A percentile compares a stretch with the other conserved stretches of the same genome.
Conservation (phyloP, 2,329 filamentous ascomycete species). For the Fusarium goolgardi region DNA sequence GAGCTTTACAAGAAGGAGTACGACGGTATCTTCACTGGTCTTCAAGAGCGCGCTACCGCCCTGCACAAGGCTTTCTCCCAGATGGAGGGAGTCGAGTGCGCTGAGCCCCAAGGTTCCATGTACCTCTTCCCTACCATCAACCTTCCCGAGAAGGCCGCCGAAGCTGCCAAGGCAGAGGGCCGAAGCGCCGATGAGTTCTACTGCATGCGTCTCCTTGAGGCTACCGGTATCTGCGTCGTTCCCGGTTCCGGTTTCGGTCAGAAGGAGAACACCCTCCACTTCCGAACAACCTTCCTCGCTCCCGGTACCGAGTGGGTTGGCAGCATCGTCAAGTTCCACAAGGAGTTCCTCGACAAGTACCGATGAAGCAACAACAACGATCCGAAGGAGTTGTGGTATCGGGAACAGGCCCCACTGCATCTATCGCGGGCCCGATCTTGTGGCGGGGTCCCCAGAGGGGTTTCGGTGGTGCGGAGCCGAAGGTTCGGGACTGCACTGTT, state of each 20-base stretch:
- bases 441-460: conserved; percentile 17
- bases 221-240: conserved; percentile 94
- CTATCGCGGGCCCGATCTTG: conserved; percentile 8
- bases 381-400: neutral
- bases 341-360: conserved; percentile 89
- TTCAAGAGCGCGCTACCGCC: conserved; percentile 83
- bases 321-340: conserved; percentile 88
- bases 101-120: conserved; percentile 93
- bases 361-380: conserved; percentile 51
- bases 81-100: conserved; percentile 97
- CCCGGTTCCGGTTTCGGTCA: conserved; percentile 95
- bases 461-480: conserved; percentile 21
- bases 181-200: conserved; percentile 92
- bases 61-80: conserved; percentile 89
- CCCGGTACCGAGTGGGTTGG: conserved; percentile 96
- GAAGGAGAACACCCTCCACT: conserved; percentile 89
- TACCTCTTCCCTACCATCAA: conserved; percentile 97
- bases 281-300: conserved; percentile 95
- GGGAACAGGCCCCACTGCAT: conserved; percentile 3
- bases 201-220: conserved; percentile 88
- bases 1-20: conserved; percentile 88
- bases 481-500: conserved; percentile 8
- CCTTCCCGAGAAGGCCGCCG: conserved; percentile 78
- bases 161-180: conserved; percentile 78
- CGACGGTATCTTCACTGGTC: conserved; percentile 80